phyloP scores from a whole-genome alignment of 176 grass and related monocot genomes.

The Tuctoria greenei region DNA sequence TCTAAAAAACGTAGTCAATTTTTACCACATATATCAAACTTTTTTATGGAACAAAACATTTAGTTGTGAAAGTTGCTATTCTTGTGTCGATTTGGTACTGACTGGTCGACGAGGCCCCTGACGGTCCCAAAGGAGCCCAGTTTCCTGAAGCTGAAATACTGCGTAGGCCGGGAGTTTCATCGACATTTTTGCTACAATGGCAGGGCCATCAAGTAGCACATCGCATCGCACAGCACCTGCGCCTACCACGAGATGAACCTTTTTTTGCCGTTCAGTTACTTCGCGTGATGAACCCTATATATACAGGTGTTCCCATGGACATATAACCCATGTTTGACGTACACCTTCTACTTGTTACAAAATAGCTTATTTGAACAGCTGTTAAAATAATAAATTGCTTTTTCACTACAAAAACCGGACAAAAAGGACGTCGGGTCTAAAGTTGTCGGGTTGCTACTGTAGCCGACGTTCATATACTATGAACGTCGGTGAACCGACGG shows the following conservation, averaged over 20 bases:
- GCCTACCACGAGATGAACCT: not conserved
- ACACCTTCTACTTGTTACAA: too few relatives aligned
- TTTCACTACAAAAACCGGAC: too few relatives aligned
- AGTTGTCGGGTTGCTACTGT: too few relatives aligned
- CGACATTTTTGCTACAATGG: slow-evolving; percentile 74
- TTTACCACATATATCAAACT: too few relatives aligned
- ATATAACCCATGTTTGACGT: too few relatives aligned
- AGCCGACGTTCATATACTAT: too few relatives aligned
- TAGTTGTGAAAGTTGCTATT: not conserved
- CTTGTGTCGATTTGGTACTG: not conserved
- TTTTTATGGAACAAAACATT: not conserved
- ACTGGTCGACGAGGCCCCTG: slow-evolving; percentile 70
- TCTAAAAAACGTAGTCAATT: not conserved
- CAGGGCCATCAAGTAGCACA: slow-evolving; percentile 50
- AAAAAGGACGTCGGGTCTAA: too few relatives aligned
- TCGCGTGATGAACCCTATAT: not conserved
- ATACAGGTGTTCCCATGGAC: not conserved
- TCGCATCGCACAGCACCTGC: not conserved
- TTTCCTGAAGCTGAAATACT: slow-evolving; percentile 77
- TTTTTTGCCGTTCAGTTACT: slow-evolving; percentile 40
- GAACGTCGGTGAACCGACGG: too few relatives aligned
- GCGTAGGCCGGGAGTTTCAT: slow-evolving; percentile 83
- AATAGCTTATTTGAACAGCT: too few relatives aligned
- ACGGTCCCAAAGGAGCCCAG: slow-evolving; percentile 81
- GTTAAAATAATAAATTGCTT: too few relatives aligned